Base-by-base conservation (phyloP, 345 rosid species). In the Populus pruinosa region DNA sequence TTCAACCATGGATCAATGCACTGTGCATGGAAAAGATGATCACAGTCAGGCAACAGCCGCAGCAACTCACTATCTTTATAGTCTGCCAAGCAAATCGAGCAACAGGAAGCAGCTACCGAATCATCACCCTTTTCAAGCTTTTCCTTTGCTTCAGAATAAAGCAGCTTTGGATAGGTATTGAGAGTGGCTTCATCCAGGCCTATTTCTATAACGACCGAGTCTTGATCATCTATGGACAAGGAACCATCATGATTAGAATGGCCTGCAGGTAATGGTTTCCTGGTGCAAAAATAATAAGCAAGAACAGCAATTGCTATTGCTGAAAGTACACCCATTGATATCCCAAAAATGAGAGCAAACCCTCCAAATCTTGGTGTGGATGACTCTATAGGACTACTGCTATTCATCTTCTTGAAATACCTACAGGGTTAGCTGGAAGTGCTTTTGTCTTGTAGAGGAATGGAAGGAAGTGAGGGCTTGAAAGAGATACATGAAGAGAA, bases 1-100 rank as follows among this genome's bases (percentile, higher is more conserved):
- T 71, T 74, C 39, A 86, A 55, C 88, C 88, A 86, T 13, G 78
- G 78, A 71, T 86, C 85, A 4, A 86, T 27, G 69, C 88, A 85
- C 17, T 67, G 39, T 5, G 23, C 47, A 73, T 85, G 88, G 77
- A 83, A 85, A 25, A 81, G 44, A 79, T 85, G 88, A 41, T 72
- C 78, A 23, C 88, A 86, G 5, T 73, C 76, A 3, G 85, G 86
- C n/a, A 86, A 74, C 71, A 78, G 67, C n/a, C 84, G 76, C 47
- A 86, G 79, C 39, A 71, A 53, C 70, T 86, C 86, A 35, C 33
- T 71, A 64, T 78, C 81, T 69, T 55, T 67, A 71, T 81, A 86
- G 50, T 83, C 88, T 20, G 77, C 76, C 70, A 86, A 33, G 63
- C 88, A 86, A 33, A 86, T 83, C 10, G 88, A 70, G 75, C 88